These are phyloP conservation scores for Adansonia gregorii DNA, from an alignment of 441 rosid genomes.

Conservation along the genomic window DNA sequence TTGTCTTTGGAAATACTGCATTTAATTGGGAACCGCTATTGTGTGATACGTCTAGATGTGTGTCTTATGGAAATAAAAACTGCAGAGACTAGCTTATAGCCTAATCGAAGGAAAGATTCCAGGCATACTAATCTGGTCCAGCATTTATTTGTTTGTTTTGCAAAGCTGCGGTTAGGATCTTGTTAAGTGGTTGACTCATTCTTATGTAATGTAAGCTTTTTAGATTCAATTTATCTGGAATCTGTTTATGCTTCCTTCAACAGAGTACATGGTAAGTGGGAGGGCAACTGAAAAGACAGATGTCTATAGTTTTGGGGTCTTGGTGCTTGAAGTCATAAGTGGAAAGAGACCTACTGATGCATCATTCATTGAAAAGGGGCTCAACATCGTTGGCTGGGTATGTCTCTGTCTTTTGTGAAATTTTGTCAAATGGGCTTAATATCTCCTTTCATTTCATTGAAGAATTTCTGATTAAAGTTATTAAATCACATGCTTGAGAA, in stretches of 20 bases:
- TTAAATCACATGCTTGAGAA: slow-evolving; percentile 20
- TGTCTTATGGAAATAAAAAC: neutral
- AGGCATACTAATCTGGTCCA: slow-evolving; percentile 3
- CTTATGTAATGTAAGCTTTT: slow-evolving; percentile 11
- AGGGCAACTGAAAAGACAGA: slow-evolving; percentile 99
- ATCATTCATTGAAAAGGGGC: slow-evolving; percentile 92
- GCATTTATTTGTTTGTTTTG: slow-evolving; percentile 7
- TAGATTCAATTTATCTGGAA: slow-evolving; percentile 17
- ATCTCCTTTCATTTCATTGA: neutral
- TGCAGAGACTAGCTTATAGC: slow-evolving; percentile 5
- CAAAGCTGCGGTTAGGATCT: slow-evolving; percentile 10
- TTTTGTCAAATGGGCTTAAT: slow-evolving; percentile 13
- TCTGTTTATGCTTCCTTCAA: slow-evolving; percentile 27
- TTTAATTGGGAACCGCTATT: neutral
- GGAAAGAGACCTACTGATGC: slow-evolving; percentile 99
- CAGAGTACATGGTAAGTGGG: slow-evolving; percentile 98
- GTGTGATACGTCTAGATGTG: neutral
- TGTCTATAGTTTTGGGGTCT: slow-evolving; percentile 94
- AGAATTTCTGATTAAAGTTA: slow-evolving; percentile 13
- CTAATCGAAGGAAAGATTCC: neutral
- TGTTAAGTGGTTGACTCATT: slow-evolving; percentile 20
- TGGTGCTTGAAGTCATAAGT: slow-evolving; percentile 92
- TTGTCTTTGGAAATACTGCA: neutral
- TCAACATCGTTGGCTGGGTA: slow-evolving; percentile 98
- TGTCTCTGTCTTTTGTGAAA: slow-evolving; percentile 29